A percentile compares a stretch with the other conserved stretches of the same genome.
Conservation (phyloP, 305 asterid genomes). For the Rubia peregrina region DNA sequence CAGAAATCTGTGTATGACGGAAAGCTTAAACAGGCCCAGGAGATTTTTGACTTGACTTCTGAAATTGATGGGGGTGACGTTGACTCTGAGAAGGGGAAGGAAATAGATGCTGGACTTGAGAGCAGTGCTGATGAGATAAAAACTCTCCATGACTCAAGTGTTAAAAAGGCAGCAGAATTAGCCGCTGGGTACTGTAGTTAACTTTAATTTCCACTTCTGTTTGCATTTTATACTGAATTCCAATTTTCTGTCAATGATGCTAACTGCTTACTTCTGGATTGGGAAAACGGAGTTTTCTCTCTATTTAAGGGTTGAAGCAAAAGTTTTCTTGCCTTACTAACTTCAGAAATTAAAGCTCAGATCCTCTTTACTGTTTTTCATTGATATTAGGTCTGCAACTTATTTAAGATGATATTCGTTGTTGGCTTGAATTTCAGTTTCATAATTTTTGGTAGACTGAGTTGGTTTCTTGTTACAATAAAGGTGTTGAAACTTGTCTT, state of each 20-base stretch:
- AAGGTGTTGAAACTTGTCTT: conserved; percentile 5
- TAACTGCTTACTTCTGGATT: neutral
- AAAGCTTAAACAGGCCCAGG: conserved; percentile 80
- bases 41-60: conserved; percentile 55
- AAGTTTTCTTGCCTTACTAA: neutral
- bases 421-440: neutral
- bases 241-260: conserved; percentile 1
- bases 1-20: conserved; percentile 69
- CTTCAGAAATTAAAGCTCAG: neutral
- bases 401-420: neutral
- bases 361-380: neutral
- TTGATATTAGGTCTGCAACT: neutral
- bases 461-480: neutral
- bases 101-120: conserved; percentile 54
- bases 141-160: conserved; percentile 71
- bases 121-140: conserved; percentile 51
- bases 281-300: neutral
- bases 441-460: neutral
- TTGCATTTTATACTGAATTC: neutral
- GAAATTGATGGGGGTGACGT: conserved; percentile 48
- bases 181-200: conserved; percentile 68
- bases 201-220: neutral
- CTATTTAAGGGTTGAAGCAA: neutral
- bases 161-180: conserved; percentile 91
- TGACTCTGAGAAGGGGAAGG: conserved; percentile 76